Evolutionary conservation across 2,329 filamentous ascomycete genomes (phyloP).

Genomic region (Aspergillus tubingensis): DNA sequence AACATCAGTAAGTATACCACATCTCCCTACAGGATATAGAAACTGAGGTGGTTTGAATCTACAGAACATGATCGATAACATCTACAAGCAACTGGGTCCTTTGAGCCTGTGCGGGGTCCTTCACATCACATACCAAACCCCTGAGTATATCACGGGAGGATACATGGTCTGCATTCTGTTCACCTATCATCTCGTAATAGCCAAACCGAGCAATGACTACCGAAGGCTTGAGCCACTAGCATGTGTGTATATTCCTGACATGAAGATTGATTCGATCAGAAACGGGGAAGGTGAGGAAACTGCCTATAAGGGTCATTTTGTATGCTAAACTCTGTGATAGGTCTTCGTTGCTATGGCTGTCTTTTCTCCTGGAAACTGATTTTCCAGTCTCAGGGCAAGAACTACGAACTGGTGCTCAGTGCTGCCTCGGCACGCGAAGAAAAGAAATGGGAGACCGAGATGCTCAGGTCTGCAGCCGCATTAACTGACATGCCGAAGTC

Average conservation of each 20-base stretch:
- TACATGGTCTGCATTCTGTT: conserved; percentile 90
- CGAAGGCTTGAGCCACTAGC: conserved; percentile 72
- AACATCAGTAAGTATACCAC: conserved; percentile 59
- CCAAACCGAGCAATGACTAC: conserved; percentile 64
- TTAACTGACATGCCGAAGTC: conserved; percentile 55
- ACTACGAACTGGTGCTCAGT: conserved; percentile 84
- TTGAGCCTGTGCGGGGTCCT: conserved; percentile 80
- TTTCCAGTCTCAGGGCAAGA: conserved; percentile 73
- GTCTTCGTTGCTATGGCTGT: conserved; percentile 81
- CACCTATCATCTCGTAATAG: conserved; percentile 74
- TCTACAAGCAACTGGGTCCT: conserved; percentile 79
- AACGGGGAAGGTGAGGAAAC: conserved; percentile 37
- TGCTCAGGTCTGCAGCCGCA: conserved; percentile 56
- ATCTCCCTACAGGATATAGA: background rate
- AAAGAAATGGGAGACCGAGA: conserved; percentile 72
- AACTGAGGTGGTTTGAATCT: conserved; percentile 14
- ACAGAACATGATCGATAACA: conserved; percentile 44
- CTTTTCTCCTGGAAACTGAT: conserved; percentile 89
- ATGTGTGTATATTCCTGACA: conserved; percentile 63
- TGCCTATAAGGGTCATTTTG: background rate
- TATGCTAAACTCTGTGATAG: conserved; percentile 50
- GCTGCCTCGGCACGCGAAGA: conserved; percentile 83
- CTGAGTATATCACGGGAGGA: conserved; percentile 67
- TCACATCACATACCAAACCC: conserved; percentile 78
- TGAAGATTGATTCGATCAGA: conserved; percentile 39